Evolutionary conservation across 164 flowering plant genomes (phyloP).

Genomic region (Magnolia kwangsiensis): DNA sequence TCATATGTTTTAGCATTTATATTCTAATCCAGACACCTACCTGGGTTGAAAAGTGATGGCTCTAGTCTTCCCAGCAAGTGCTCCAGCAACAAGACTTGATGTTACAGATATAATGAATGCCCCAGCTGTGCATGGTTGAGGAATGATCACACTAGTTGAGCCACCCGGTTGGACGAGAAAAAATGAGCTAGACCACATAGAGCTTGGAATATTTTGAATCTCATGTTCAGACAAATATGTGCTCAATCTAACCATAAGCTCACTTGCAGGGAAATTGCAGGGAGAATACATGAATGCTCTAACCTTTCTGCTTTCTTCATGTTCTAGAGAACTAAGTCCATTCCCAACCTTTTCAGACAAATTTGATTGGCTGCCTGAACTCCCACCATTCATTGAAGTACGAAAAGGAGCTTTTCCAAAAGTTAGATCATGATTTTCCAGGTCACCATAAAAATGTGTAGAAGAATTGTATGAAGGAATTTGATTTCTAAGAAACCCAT

Average conservation of each 20-base stretch:
- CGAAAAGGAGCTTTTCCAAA: constrained; percentile 14
- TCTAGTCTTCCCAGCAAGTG: constrained; percentile 60
- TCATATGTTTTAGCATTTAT: no score
- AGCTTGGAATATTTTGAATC: constrained; percentile 22
- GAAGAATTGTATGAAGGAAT: constrained; percentile 22
- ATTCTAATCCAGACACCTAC: constrained; percentile 25
- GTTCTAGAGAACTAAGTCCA: constrained; percentile 19
- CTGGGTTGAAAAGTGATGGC: constrained; percentile 86
- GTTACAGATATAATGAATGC: constrained; percentile 71
- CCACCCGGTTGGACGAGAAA: constrained; percentile 78
- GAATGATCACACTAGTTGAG: constrained; percentile 67
- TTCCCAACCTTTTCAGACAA: constrained; percentile 11
- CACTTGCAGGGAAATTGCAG: constrained; percentile 43
- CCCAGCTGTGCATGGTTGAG: constrained; percentile 46
- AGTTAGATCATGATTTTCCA: constrained; percentile 11
- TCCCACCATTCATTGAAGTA: constrained; percentile 6
- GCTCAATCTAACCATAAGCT: constrained; percentile 57
- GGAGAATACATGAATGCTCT: constrained; percentile 64
- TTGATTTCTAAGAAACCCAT: constrained; percentile 19
- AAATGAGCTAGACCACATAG: constrained; percentile 74
- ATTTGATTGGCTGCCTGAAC: constrained; percentile 18
- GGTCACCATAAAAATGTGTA: constrained; percentile 6
- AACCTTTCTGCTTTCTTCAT: constrained; percentile 34
- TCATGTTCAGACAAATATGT: constrained; percentile 30
- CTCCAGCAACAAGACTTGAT: constrained; percentile 53